These are phyloP conservation scores for Sclerotiophoma versabilis DNA, from an alignment of 2,329 filamentous ascomycete genomes.

Conservation along the genomic window DNA sequence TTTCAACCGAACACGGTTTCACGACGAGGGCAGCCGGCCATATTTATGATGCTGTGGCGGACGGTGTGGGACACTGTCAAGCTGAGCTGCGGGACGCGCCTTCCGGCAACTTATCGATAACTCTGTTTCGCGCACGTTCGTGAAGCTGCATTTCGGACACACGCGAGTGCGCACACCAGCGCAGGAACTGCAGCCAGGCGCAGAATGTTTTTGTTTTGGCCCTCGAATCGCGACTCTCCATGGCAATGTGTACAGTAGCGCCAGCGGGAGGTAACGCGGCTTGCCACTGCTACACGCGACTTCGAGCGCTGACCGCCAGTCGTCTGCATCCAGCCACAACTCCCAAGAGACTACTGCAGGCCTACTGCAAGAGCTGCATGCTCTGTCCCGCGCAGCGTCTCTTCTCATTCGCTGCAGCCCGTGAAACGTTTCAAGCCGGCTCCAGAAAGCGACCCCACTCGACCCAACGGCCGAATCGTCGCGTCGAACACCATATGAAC, in stretches of 20 bases:
- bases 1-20: slow-evolving; percentile 12
- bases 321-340: slow-evolving; percentile 37
- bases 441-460: slow-evolving; percentile 31
- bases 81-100: slow-evolving; percentile 20
- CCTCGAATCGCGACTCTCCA: slow-evolving; percentile 41
- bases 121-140: slow-evolving; percentile 21
- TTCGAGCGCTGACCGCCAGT: slow-evolving; percentile 36
- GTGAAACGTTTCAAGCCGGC: slow-evolving; percentile 44
- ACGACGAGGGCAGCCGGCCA: slow-evolving; percentile 11
- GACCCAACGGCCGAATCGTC: slow-evolving; percentile 44
- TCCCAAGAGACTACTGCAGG: slow-evolving; percentile 29
- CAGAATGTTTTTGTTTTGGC: slow-evolving; percentile 35
- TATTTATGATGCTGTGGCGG: slow-evolving; percentile 21
- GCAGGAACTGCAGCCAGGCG: slow-evolving; percentile 21
- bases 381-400: slow-evolving; percentile 18
- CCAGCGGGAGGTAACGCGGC: slow-evolving; percentile 21
- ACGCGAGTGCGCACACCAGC: slow-evolving; percentile 28
- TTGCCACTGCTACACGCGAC: slow-evolving; percentile 24
- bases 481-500: slow-evolving; percentile 49
- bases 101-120: slow-evolving; percentile 29
- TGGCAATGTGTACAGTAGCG: slow-evolving; percentile 21
- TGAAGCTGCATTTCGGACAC: slow-evolving; percentile 23
- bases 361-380: slow-evolving; percentile 43
- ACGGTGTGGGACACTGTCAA: slow-evolving; percentile 14
- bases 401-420: slow-evolving; percentile 32